Conservation (phyloP, 1,284 basidiomycete species). For the Leucoagaricus sp. region DNA sequence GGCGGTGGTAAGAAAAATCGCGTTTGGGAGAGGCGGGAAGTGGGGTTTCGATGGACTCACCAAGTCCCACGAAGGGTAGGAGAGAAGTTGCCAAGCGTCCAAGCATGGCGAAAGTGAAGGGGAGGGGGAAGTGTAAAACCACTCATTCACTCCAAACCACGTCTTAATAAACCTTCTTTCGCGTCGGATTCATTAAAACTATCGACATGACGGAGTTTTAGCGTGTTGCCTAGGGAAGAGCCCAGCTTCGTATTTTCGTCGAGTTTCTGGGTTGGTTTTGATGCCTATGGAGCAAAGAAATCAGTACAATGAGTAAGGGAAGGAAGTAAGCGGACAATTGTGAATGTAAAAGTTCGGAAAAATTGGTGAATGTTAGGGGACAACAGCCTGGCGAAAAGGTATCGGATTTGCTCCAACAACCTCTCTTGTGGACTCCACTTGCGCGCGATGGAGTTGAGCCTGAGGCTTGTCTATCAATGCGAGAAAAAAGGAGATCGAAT, state of each 20-base stretch:
- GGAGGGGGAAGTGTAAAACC: too few species aligned
- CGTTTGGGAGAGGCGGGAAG: background rate
- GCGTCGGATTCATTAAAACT: background rate
- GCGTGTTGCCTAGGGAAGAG: background rate
- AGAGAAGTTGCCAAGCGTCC: background rate
- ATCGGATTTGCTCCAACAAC: too few species aligned
- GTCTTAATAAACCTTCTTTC: background rate
- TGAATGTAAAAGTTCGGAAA: background rate
- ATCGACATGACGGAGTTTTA: background rate
- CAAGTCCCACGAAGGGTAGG: constrained; percentile 4
- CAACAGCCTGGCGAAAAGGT: too few species aligned
- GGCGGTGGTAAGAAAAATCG: background rate
- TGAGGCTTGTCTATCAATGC: too few species aligned
- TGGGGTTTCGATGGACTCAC: constrained; percentile 1
- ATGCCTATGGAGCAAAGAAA: background rate
- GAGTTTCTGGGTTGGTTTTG: background rate
- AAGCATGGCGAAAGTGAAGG: background rate
- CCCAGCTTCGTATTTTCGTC: background rate
- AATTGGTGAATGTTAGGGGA: too few species aligned
- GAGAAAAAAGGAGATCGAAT: too few species aligned
- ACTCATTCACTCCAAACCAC: background rate
- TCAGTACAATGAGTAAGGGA: background rate
- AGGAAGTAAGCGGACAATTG: constrained; percentile 2
- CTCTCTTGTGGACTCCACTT: too few species aligned
- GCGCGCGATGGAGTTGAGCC: too few species aligned